Evolutionary conservation across 805 yeast species (phyloP), one percentile per base, ranked within the genome.

Genomic region (Yamadazyma nakazawae): DNA sequence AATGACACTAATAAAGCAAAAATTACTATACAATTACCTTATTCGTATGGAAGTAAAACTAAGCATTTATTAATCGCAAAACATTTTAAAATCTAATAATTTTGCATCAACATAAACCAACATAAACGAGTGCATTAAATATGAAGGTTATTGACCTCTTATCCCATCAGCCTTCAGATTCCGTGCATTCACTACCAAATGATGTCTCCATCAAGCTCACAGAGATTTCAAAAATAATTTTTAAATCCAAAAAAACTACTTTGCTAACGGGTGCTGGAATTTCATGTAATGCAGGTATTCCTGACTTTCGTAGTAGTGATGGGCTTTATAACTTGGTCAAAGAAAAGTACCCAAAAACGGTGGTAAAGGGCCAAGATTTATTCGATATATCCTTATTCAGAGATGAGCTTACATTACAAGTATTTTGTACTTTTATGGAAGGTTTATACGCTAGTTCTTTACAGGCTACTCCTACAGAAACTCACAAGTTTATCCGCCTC

Each of bases 281-380:
- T 48, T 88, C 97, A 13, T 89, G 97, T 62, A 88, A 87, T 61
- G 97, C 98, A 1, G 98, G 99, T 0, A 94, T 92, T 40, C 99
- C 99, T 3, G 98, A 92, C 62, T 91, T 91, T 62, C 75, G 98
- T 46, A 86, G 96, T 3, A 71, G 82, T 9, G 80, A 85, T 54
- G 98, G 98, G 2, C 74, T 91, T 9, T 91, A 92, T 67, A 82
- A 85, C 49, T 61, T 82, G 66, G 87, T 85, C 28, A 88, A 85
- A 59, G 62, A 67, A 16, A 79, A 78, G 52, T 77, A 79, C 54
- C 85, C 91, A 1, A 75, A 74, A 36, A 70, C 78, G 10, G 75
- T 84, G 16, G 82, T 84, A 37, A 84, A 82, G 55, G 98, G 98
- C 5, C 88, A 88, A 58, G 99, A 92, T 52, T 76, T 92, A 57